Conservation (phyloP, 768 basidiomycete genomes). For the Rhizopogon roseolus region DNA sequence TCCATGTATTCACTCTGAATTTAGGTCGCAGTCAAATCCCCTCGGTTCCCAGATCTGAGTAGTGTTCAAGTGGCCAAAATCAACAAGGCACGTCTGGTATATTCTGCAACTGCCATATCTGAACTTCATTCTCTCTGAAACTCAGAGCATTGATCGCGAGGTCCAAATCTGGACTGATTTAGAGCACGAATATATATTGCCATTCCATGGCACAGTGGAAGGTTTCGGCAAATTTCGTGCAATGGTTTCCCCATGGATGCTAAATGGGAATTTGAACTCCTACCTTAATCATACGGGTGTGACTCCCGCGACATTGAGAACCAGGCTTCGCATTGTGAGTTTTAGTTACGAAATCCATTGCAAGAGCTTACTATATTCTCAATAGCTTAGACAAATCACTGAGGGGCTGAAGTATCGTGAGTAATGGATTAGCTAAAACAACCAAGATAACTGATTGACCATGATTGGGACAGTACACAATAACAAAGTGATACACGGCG, state of each 20-base stretch:
- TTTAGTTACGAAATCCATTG: not conserved
- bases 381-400: slow-evolving; percentile 34
- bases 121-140: not conserved
- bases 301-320: slow-evolving; percentile 28
- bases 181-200: slow-evolving; percentile 33
- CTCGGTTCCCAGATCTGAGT: not conserved
- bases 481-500: slow-evolving; percentile 4
- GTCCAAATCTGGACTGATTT: slow-evolving; percentile 34
- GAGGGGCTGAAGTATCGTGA: slow-evolving; percentile 35
- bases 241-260: slow-evolving; percentile 41
- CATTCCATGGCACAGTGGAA: slow-evolving; percentile 30
- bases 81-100: not conserved
- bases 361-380: not conserved
- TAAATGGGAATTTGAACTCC: slow-evolving; percentile 33
- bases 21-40: slow-evolving; percentile 5
- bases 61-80: not conserved
- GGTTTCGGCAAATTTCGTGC: slow-evolving; percentile 32
- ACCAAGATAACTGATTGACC: not conserved
- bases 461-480: slow-evolving; percentile 1
- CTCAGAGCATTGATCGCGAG: slow-evolving; percentile 27
- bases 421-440: slow-evolving; percentile 1
- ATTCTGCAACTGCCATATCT: not conserved
- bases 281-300: slow-evolving; percentile 33
- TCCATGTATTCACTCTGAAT: not conserved
- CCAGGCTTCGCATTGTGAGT: slow-evolving; percentile 30